These are phyloP conservation scores for Lineolata rhizophorae DNA, from an alignment of 495 filamentous ascomycete species.

Conservation along the genomic window DNA sequence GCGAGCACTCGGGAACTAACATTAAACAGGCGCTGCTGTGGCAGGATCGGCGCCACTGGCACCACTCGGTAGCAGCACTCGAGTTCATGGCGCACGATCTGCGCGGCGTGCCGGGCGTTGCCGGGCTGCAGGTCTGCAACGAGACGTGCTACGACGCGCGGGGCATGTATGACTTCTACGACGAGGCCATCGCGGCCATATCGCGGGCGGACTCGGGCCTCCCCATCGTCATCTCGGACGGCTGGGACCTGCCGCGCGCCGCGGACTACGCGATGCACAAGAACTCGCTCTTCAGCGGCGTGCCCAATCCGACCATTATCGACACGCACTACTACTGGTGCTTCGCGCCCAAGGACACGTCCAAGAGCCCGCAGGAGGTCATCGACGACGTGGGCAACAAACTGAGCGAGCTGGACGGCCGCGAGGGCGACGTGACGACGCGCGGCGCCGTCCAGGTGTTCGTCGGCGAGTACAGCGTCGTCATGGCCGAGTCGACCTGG, in stretches of 20 bases:
- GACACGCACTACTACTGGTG: slow-evolving; percentile 35
- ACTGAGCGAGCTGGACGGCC: slow-evolving; percentile 18
- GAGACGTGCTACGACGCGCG: slow-evolving; percentile 24
- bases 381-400: slow-evolving; percentile 19
- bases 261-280: slow-evolving; percentile 19
- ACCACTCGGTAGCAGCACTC: slow-evolving; percentile 19
- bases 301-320: slow-evolving; percentile 21
- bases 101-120: slow-evolving; percentile 15
- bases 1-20: slow-evolving; percentile 28
- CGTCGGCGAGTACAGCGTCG: slow-evolving; percentile 33
- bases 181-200: slow-evolving; percentile 21
- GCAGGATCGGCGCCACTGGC: slow-evolving; percentile 15
- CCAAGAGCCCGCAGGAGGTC: slow-evolving; percentile 24
- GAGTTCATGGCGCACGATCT: slow-evolving; percentile 24
- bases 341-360: slow-evolving; percentile 24
- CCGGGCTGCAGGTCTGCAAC: slow-evolving; percentile 31
- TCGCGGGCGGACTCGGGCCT: slow-evolving; percentile 22
- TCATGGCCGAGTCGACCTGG: slow-evolving; percentile 25
- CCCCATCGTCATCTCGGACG: slow-evolving; percentile 32
- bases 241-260: slow-evolving; percentile 23
- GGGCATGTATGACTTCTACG: slow-evolving; percentile 32
- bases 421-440: slow-evolving; percentile 21
- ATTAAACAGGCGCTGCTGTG: slow-evolving; percentile 23
- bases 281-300: slow-evolving; percentile 6
- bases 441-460: slow-evolving; percentile 25